Conservation (phyloP, 1,139 yeast species). For the Geotrichum histeridarum region DNA sequence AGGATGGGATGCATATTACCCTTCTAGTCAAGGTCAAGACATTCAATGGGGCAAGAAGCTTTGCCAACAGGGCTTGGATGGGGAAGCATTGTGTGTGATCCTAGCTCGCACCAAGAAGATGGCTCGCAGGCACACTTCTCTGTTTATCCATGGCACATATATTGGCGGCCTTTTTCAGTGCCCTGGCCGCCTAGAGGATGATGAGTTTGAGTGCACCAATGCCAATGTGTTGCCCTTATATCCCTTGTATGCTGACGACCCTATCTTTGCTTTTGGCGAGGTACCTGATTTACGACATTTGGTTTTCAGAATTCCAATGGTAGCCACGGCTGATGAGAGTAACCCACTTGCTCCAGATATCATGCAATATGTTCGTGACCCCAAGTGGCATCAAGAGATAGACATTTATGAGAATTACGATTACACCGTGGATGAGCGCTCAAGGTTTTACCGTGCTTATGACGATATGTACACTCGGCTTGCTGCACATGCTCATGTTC, state of each 20-base stretch:
- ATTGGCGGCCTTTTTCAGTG: conserved; percentile 63
- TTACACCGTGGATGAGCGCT: conserved; percentile 15
- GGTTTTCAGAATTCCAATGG: conserved; percentile 16
- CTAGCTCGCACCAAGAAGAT: conserved; percentile 55
- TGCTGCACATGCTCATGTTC: conserved; percentile 2
- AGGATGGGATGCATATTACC: conserved; percentile 27
- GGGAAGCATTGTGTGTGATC: conserved; percentile 43
- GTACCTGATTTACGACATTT: conserved; percentile 20
- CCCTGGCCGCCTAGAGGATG: conserved; percentile 32
- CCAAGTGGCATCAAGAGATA: conserved; percentile 21
- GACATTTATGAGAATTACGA: conserved; percentile 22
- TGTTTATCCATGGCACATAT: conserved; percentile 54
- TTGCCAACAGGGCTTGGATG: conserved; percentile 22
- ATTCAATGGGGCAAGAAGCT: conserved; percentile 27
- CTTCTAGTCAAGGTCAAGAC: conserved; percentile 22
- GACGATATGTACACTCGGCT: conserved; percentile 6
- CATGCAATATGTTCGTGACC: background rate
- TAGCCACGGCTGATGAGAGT: conserved; percentile 16
- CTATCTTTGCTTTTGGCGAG: conserved; percentile 22
- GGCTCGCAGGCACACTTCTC: conserved; percentile 43
- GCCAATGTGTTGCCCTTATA: conserved; percentile 25
- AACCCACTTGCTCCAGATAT: conserved; percentile 17
- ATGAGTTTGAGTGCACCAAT: conserved; percentile 24
- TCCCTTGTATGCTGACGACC: conserved; percentile 27
- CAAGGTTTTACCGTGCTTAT: conserved; percentile 4